Percentiles rank a stretch among this genome's conserved stretches.
Evolutionary conservation across 352 stramenopile species (phyloP).

Genomic region (Phytopythium delawarense): DNA sequence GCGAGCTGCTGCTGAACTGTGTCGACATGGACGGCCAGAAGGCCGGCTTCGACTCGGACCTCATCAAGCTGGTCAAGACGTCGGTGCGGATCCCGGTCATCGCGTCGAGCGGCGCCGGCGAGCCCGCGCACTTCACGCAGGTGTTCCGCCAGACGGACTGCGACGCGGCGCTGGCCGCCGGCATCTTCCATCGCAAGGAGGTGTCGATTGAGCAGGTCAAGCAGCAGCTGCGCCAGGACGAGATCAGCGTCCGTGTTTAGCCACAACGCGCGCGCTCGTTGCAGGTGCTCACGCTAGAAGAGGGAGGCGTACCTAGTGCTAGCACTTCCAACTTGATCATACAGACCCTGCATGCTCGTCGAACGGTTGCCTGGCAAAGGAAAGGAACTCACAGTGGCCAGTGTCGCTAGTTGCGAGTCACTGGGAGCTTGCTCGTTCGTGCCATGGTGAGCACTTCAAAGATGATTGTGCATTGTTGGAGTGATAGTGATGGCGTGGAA

Average conservation of each 20-base stretch:
- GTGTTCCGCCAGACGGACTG: slow-evolving; percentile 92
- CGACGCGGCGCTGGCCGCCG: slow-evolving; percentile 95
- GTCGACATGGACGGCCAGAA: slow-evolving; percentile 99
- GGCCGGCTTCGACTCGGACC: slow-evolving; percentile 78
- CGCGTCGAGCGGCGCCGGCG: slow-evolving; percentile 95
- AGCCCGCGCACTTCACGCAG: slow-evolving; percentile 92
- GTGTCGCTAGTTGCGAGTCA: too few species aligned
- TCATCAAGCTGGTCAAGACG: slow-evolving; percentile 67
- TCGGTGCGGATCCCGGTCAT: slow-evolving; percentile 97
- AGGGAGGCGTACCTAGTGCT: too few species aligned
- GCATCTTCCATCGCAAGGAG: slow-evolving; percentile 98
- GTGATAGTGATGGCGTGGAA: too few species aligned
- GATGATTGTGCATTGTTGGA: too few species aligned
- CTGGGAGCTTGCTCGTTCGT: too few species aligned
- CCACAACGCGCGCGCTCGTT: background rate
- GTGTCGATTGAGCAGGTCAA: slow-evolving; percentile 96
- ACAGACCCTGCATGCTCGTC: background rate
- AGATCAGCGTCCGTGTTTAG: slow-evolving; percentile 67
- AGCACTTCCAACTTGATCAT: too few species aligned
- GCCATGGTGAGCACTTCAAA: too few species aligned
- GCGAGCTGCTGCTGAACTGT: slow-evolving; percentile 98
- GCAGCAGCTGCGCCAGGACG: slow-evolving; percentile 71
- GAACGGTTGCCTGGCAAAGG: background rate
- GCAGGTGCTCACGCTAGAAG: background rate
- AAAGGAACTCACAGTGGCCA: too few species aligned